phyloP scores from a whole-genome alignment of 2,329 filamentous ascomycete genomes.

The Lachnellula suecica region DNA sequence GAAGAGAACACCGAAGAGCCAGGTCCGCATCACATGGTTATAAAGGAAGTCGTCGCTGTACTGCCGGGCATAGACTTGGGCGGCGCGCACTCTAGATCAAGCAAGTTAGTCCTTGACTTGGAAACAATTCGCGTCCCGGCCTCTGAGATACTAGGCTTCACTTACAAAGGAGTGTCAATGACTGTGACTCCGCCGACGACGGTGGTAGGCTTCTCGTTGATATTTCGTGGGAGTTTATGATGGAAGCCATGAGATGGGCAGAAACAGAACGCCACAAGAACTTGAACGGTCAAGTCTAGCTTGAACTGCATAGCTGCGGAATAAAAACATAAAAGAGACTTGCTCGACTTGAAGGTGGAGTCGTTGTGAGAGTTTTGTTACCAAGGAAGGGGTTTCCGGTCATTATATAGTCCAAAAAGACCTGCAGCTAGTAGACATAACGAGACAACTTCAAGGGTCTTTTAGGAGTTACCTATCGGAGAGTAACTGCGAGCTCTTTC shows the following conservation, averaged over 20 bases:
- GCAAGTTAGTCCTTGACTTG: conserved; percentile 13
- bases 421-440: no score
- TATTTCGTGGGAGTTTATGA: conserved; percentile 13
- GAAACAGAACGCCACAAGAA: conserved; percentile 13
- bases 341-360: no score
- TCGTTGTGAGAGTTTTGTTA: no score
- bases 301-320: conserved; percentile 13
- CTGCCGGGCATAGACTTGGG: conserved; percentile 32
- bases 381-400: no score
- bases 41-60: conserved; percentile 34
- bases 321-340: no score
- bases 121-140: not conserved
- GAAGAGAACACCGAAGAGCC: conserved; percentile 37
- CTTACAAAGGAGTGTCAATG: conserved; percentile 19
- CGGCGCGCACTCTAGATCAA: conserved; percentile 31
- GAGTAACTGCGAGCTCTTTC: no score
- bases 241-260: conserved; percentile 16
- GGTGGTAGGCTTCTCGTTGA: conserved; percentile 15
- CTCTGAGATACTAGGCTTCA: conserved; percentile 7
- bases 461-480: no score
- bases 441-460: no score
- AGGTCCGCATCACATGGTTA: conserved; percentile 39
- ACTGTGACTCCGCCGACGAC: conserved; percentile 15
- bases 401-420: no score
- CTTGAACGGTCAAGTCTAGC: conserved; percentile 14